Evolutionary conservation across 257 asterid genomes (phyloP), one percentile per base, ranked within the genome.

Genomic region (Paraleonurus japonicus): DNA sequence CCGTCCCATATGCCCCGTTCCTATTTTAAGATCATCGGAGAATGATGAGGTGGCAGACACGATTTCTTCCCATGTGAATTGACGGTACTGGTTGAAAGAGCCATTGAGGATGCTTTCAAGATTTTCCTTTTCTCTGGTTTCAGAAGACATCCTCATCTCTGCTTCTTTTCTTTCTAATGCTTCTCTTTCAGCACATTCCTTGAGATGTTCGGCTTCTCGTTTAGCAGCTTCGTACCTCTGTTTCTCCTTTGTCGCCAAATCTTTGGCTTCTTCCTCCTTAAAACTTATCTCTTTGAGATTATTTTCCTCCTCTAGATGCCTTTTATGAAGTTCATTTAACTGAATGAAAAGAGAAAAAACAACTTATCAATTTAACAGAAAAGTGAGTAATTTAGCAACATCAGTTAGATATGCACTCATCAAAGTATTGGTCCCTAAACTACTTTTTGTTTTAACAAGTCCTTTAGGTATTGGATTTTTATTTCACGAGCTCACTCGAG

Each of bases 1-100:
- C 96, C 37, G 92, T 86, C 71, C 98, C 98, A 54, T 86, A 86
- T 2, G 90, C 90, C 98, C 98, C 87, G 74, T 85, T 69, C 98
- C 98, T 47, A 93, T 85, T 82, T 80, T 85, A 37, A 83, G 96
- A 75, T 82, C 64, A 67, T 90, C 90, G 0, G 89, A 80, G 61
- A 93, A 90, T 1, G 96, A 89, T 35, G 82, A 86, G 0, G 97
- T 93, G 15, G 95, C 95, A 54, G 83, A 75, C 16, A 53, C 24
- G 8, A 93, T 90, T 77, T 93, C 98, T 65, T 89, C 95, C 97
- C 96, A 90, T n/a, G 92, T 67, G 76, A 86, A 93, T 33, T 70
- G 84, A 58, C 83, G 90, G 85, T 87, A 93, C 55, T 59, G 90
- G 62, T 64, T 61, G 69, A 71, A 75, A 53, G 59, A 32, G 45